Base-by-base conservation (phyloP, 768 basidiomycete genomes). In the Termitomyces sp. region DNA sequence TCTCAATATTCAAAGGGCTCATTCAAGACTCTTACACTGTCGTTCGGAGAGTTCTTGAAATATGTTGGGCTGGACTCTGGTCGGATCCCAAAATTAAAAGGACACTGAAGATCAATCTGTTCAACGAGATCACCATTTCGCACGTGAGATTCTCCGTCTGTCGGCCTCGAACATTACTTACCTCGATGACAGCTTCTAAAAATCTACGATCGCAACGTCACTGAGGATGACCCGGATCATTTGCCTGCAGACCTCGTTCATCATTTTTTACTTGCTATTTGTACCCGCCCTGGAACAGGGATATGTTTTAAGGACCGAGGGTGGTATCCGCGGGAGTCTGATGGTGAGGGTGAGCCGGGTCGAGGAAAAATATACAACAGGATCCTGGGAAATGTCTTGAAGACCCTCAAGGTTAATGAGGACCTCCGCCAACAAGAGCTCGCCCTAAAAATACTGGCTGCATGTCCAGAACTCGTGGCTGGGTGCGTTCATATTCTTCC, bases 251-350 rank as follows among this genome's bases (percentile, higher is more conserved):
- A 95, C 59, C 76, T 96, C 3, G 85, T 81, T 0, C 90, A 93
- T 57, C 92, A 94, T 62, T 98, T 97, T 68, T 72, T 97, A 11
- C 80, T 95, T 26, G 88, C 87, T 2, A 82, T 93, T 30, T 90
- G 88, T 62, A 88, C 90, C 0, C 82, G 81, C 24, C 89, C 91
- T 0, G 93, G 94, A 0, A 71, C 76, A 12, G 94, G 94, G 0
- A 76, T 97, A 14, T 98, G 94, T 64, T 97, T 96, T 71, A 82
- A 75, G 50, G 92, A 95, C 63, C 78, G 82, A 8, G 94, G 94
- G 2, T 98, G 94, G 94, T 98, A 97, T 62, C 84, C 84, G 3
- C n/a, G n/a, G n/a, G n/a, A 87, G 58, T 66, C 68, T 2, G 78
- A 78, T 17, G 70, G 68, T 17, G 69, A 74, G 9, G 73, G 70